phyloP scores from a whole-genome alignment of 805 yeast species.

The Komagataella mondaviorum region DNA sequence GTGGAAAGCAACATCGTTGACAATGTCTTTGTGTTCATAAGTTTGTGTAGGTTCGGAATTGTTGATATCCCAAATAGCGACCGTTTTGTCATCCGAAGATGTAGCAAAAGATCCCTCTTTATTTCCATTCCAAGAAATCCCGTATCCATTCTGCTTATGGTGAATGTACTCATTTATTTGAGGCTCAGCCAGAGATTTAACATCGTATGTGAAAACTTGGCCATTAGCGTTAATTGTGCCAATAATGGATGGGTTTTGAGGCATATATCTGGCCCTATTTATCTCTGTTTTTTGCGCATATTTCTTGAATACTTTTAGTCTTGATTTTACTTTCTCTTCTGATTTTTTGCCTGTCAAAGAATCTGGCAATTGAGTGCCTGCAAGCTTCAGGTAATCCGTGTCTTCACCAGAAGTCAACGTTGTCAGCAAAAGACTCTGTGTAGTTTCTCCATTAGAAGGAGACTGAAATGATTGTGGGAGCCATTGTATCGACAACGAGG shows the following conservation, averaged over 20 bases:
- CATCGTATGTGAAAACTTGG: slow-evolving; percentile 38
- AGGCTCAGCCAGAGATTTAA: slow-evolving; percentile 14
- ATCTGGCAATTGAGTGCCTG: slow-evolving; percentile 43
- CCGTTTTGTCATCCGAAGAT: slow-evolving; percentile 51
- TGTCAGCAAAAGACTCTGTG: slow-evolving; percentile 46
- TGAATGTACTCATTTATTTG: slow-evolving; percentile 24
- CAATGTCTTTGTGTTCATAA: slow-evolving; percentile 39
- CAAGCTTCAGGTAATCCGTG: slow-evolving; percentile 50
- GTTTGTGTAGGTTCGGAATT: slow-evolving; percentile 15
- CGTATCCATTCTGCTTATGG: slow-evolving; percentile 62
- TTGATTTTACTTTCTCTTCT: slow-evolving; percentile 14
- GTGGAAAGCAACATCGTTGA: slow-evolving; percentile 72
- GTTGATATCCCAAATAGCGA: slow-evolving; percentile 46
- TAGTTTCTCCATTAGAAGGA: slow-evolving; percentile 8
- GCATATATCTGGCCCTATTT: slow-evolving; percentile 61
- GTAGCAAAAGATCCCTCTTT: slow-evolving; percentile 38
- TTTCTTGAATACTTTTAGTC: slow-evolving; percentile 39
- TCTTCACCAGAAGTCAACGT: slow-evolving; percentile 68
- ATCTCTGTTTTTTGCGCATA: slow-evolving; percentile 51
- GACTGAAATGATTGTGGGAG: slow-evolving; percentile 30
- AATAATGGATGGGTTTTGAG: slow-evolving; percentile 38
- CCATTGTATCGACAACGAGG: slow-evolving; percentile 73
- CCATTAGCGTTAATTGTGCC: slow-evolving; percentile 65
- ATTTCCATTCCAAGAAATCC: slow-evolving; percentile 50
- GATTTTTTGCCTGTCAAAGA: slow-evolving; percentile 54